These are phyloP conservation scores for Immersiella caudata DNA, from an alignment of 495 filamentous ascomycete species.

Conservation along the genomic window DNA sequence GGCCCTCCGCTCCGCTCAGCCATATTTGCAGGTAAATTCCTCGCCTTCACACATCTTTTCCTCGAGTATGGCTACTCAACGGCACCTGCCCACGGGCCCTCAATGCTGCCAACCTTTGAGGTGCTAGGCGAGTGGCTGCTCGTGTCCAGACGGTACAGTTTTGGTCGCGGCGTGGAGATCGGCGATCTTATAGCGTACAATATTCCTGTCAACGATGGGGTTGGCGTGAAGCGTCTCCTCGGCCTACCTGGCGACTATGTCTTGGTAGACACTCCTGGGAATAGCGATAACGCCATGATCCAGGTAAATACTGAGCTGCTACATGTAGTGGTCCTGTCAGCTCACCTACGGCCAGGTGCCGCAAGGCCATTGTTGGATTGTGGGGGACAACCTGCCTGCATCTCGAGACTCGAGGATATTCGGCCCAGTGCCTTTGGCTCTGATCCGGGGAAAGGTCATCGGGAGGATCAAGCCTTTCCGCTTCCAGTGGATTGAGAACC, in stretches of 20 bases:
- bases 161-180: slow-evolving; percentile 69
- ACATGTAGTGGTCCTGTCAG: background rate
- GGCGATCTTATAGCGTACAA: slow-evolving; percentile 84
- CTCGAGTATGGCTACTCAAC: slow-evolving; percentile 55
- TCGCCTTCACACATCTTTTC: slow-evolving; percentile 61
- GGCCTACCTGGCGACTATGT: slow-evolving; percentile 93
- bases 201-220: slow-evolving; percentile 68
- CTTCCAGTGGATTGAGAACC: slow-evolving; percentile 37
- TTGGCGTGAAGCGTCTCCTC: slow-evolving; percentile 78
- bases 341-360: slow-evolving; percentile 64
- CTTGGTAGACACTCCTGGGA: slow-evolving; percentile 62
- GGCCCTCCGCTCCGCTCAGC: slow-evolving; percentile 46
- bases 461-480: slow-evolving; percentile 60
- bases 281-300: slow-evolving; percentile 63
- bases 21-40: slow-evolving; percentile 43
- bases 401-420: slow-evolving; percentile 85
- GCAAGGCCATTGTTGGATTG: slow-evolving; percentile 83
- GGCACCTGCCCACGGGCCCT: slow-evolving; percentile 63
- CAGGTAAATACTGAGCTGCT: slow-evolving; percentile 57
- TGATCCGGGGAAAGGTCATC: slow-evolving; percentile 86
- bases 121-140: slow-evolving; percentile 66
- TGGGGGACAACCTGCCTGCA: slow-evolving; percentile 81
- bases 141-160: slow-evolving; percentile 64
- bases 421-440: slow-evolving; percentile 80
- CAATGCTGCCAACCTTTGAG: slow-evolving; percentile 79